Conservation (phyloP, 306 rosid genomes). For the Gynostemma pentaphyllum region DNA sequence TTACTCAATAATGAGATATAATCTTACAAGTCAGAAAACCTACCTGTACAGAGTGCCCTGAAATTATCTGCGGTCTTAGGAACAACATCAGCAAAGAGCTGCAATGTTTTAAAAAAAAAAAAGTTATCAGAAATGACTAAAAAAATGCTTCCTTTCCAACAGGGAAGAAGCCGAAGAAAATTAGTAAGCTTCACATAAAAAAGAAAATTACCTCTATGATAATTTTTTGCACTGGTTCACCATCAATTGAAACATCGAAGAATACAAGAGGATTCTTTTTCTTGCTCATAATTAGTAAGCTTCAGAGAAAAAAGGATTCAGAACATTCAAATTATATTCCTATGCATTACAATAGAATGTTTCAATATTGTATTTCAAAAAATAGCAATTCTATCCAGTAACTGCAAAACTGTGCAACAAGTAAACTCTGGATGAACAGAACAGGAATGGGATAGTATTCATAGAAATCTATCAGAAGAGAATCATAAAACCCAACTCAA, state of each 20-base stretch:
- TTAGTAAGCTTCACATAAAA: neutral
- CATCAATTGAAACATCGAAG: slow-evolving; percentile 66
- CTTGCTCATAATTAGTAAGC: slow-evolving; percentile 43
- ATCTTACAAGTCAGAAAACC: neutral
- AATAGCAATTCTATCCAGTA: too few relatives aligned
- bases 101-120: slow-evolving; percentile 32
- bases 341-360: too few relatives aligned
- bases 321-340: neutral
- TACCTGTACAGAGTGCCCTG: slow-evolving; percentile 94
- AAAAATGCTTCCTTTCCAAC: too few relatives aligned
- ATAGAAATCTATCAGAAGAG: neutral
- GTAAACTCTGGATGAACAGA: too few relatives aligned
- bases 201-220: slow-evolving; percentile 78
- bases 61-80: slow-evolving; percentile 91
- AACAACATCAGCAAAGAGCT: slow-evolving; percentile 78
- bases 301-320: slow-evolving; percentile 2
- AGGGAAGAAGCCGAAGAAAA: neutral
- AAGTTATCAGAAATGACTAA: neutral
- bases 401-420: too few relatives aligned
- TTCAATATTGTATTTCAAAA: too few relatives aligned
- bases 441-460: too few relatives aligned
- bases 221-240: slow-evolving; percentile 51
- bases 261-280: slow-evolving; percentile 64
- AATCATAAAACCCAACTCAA: neutral
- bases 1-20: neutral